phyloP scores from a whole-genome alignment of 768 basidiomycete genomes.

The Termitomyces sp. region DNA sequence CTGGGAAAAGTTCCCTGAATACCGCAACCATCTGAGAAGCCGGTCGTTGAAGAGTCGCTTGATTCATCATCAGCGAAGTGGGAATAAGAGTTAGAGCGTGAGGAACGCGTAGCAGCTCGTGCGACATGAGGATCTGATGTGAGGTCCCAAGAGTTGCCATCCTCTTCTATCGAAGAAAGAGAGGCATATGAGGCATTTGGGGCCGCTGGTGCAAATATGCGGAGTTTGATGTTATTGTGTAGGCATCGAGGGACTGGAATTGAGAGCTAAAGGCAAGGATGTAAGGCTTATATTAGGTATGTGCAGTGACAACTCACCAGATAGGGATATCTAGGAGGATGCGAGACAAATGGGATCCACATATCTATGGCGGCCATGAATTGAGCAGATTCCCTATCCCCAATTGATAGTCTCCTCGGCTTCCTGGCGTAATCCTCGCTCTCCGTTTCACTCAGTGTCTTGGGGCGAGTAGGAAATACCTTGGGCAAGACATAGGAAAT shows the following conservation, averaged over 20 bases:
- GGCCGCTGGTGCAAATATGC: slow-evolving; percentile 60
- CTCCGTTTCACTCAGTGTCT: slow-evolving; percentile 21
- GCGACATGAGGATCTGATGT: slow-evolving; percentile 74
- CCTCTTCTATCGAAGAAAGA: slow-evolving; percentile 70
- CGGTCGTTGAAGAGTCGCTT: slow-evolving; percentile 57
- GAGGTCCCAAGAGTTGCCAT: slow-evolving; percentile 65
- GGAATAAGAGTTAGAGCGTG: slow-evolving; percentile 55
- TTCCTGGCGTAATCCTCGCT: slow-evolving; percentile 20
- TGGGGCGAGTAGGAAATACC: slow-evolving; percentile 38
- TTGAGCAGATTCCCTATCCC: slow-evolving; percentile 56
- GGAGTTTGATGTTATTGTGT: slow-evolving; percentile 67
- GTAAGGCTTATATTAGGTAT: slow-evolving; percentile 1
- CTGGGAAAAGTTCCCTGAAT: slow-evolving; percentile 79
- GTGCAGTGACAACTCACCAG: slow-evolving; percentile 37
- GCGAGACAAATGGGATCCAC: slow-evolving; percentile 62
- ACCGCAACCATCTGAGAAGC: slow-evolving; percentile 54
- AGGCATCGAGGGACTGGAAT: slow-evolving; percentile 76
- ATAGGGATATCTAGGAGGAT: slow-evolving; percentile 70
- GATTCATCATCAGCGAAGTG: slow-evolving; percentile 81
- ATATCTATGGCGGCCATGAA: slow-evolving; percentile 82
- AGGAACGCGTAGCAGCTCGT: slow-evolving; percentile 39
- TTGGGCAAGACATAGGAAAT: slow-evolving; percentile 74
- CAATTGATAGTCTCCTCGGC: slow-evolving; percentile 47
- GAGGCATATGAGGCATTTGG: slow-evolving; percentile 62
- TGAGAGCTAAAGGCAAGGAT: slow-evolving; percentile 43